phyloP scores from a whole-genome alignment of 139 green algal species.

The Tetraselmis chui region DNA sequence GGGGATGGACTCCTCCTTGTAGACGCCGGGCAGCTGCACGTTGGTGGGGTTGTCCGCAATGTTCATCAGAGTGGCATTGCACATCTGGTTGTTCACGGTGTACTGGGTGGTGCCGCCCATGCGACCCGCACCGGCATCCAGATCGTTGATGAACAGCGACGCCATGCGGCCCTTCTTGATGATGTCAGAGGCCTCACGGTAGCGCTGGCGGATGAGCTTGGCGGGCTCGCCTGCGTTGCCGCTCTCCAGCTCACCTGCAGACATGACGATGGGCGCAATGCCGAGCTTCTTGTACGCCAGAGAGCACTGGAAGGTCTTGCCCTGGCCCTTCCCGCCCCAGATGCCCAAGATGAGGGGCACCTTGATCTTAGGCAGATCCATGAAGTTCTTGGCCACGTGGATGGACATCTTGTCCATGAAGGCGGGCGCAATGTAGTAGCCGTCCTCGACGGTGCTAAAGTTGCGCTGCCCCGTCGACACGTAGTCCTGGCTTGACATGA shows the following conservation, averaged over 20 bases:
- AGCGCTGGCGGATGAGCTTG: conserved; percentile 93
- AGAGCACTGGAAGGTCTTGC: conserved; percentile 95
- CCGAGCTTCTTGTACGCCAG: conserved; percentile 97
- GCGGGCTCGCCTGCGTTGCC: conserved; percentile 97
- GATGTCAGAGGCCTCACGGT: conserved; percentile 88
- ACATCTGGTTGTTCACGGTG: conserved; percentile 99
- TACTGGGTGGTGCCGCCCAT: conserved; percentile 97
- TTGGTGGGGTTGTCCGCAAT: conserved; percentile 99
- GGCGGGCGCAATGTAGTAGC: conserved; percentile 95
- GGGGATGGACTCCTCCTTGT: conserved; percentile 88
- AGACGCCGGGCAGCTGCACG: conserved; percentile 95
- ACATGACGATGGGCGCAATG: conserved; percentile 97
- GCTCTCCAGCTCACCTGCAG: conserved; percentile 95
- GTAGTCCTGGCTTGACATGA: conserved; percentile 87
- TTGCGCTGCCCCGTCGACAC: conserved; percentile 56
- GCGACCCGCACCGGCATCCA: conserved; percentile 92
- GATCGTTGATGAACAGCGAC: conserved; percentile 99
- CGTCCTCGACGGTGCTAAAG: conserved; percentile 87
- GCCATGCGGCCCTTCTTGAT: conserved; percentile 99
- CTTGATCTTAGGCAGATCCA: conserved; percentile 88
- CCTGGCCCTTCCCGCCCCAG: conserved; percentile 98
- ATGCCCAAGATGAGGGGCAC: conserved; percentile 96
- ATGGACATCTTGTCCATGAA: conserved; percentile 98
- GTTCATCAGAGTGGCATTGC: conserved; percentile 99
- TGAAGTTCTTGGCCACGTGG: conserved; percentile 98